Evolutionary conservation across 2,329 filamentous ascomycete genomes (phyloP), one percentile per base, ranked within the genome.

Genomic region (Fusarium sublunatum): DNA sequence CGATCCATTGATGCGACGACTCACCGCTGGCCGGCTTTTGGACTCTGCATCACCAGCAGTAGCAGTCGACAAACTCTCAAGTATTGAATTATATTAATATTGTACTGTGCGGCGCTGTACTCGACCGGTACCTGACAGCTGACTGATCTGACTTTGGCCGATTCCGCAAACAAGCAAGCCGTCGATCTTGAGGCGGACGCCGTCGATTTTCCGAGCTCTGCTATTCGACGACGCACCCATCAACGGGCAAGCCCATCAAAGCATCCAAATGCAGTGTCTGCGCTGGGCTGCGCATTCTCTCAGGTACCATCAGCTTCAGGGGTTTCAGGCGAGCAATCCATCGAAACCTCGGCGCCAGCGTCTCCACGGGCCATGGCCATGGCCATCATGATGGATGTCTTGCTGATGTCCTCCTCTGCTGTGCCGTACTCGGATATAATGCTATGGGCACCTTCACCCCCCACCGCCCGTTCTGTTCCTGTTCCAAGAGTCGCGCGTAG

Each of bases 231-330:
- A 61, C 60, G 35, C 63, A 62, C 44, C 51, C 58, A 61, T 65
- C 40, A 53, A 48, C 47, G 31, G 31, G 24, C 41, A 51, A 32
- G 19, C 19, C 38, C 48, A 50, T 56, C 50, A 51, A 61, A 43
- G 19, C 36, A 58, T 44, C 45, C 46, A 49, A 47, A 52, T 35
- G 47, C 51, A 41, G 50, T 28, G 26, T 34, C 19, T 38, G 19
- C 8, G 10, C 35, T 22, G 11, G 19, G 19, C 19, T 19, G 19
- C 19, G 19, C 15, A 38, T 38, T 11, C 44, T 40, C 41, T 13
- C 34, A 51, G 22, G 49, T 50, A 58, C 45, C 29, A 51, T 61
- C 46, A 70, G 53, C 25, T 64, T 64, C 61, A 64, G 64, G 61
- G 58, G 59, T 63, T 60, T 32, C 61, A 59, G 53, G 45, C 48